Conservation (phyloP, 495 filamentous ascomycete species). For the Penicillium desertorum region DNA sequence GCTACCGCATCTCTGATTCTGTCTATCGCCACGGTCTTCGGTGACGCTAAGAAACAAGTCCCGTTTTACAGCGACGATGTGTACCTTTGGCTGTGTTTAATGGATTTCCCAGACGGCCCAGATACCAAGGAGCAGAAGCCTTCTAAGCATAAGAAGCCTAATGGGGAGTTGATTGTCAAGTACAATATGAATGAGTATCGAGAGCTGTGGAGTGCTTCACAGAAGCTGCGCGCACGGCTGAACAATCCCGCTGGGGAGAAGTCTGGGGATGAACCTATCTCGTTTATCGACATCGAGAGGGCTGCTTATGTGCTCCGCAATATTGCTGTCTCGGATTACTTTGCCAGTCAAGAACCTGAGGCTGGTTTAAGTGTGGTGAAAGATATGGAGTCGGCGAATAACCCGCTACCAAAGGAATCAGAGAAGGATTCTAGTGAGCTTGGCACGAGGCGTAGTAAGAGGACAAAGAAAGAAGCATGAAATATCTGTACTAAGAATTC, state of each 20-base stretch:
- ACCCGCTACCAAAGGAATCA: background rate
- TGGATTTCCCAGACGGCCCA: slow-evolving; percentile 18
- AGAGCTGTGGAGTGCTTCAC: slow-evolving; percentile 47
- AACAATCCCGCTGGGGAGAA: slow-evolving; percentile 11
- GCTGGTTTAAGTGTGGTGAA: background rate
- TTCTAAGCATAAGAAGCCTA: slow-evolving; percentile 30
- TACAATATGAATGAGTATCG: slow-evolving; percentile 67
- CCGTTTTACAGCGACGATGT: slow-evolving; percentile 79
- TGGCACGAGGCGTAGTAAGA: background rate
- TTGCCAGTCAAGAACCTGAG: background rate
- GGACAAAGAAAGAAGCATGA: background rate
- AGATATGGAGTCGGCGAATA: background rate
- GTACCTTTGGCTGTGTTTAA: slow-evolving; percentile 61
- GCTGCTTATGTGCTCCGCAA: slow-evolving; percentile 60
- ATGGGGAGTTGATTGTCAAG: slow-evolving; percentile 54
- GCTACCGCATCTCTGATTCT: slow-evolving; percentile 73
- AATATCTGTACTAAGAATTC: too few relatives aligned
- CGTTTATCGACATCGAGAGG: slow-evolving; percentile 62
- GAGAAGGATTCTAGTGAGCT: background rate
- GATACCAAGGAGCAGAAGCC: slow-evolving; percentile 26
- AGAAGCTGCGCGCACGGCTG: slow-evolving; percentile 48
- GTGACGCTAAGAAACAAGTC: slow-evolving; percentile 34
- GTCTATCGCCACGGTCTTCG: slow-evolving; percentile 52
- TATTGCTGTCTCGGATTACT: slow-evolving; percentile 32
- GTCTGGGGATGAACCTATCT: slow-evolving; percentile 33